Evolutionary conservation across 768 basidiomycete genomes (phyloP).

Genomic region (Auricularia sp.): DNA sequence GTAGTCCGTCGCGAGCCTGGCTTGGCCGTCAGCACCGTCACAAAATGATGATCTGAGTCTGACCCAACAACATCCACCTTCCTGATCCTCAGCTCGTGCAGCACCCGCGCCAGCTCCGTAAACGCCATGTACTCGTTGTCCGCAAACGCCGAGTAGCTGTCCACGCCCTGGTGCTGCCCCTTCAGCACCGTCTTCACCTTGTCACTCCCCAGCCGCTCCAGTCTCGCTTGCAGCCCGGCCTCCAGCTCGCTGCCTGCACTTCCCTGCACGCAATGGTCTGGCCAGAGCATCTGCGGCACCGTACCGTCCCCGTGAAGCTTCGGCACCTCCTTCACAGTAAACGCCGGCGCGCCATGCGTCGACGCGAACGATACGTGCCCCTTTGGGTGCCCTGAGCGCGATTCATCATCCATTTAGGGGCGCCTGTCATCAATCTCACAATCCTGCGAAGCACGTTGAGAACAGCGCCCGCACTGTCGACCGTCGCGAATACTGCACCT

Average conservation of each 20-base stretch:
- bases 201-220: constrained; percentile 21
- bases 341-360: constrained; percentile 33
- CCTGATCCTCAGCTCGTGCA: constrained; percentile 35
- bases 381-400: constrained; percentile 24
- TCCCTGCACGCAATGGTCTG: constrained; percentile 63
- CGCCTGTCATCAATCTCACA: constrained; percentile 12
- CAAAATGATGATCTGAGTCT: neutral
- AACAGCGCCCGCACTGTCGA: neutral
- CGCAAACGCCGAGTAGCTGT: constrained; percentile 75
- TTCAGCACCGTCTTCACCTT: constrained; percentile 19
- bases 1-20: constrained; percentile 58
- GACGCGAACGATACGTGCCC: constrained; percentile 65
- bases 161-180: constrained; percentile 48
- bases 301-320: constrained; percentile 13
- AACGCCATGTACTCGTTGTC: constrained; percentile 41
- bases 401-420: neutral
- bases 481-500: constrained; percentile 17
- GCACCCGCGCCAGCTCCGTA: constrained; percentile 36
- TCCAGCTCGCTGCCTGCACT: constrained; percentile 54
- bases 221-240: constrained; percentile 37
- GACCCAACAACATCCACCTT: constrained; percentile 50
- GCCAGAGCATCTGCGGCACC: constrained; percentile 60
- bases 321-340: constrained; percentile 27
- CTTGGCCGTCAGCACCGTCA: neutral
- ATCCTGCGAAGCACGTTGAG: constrained; percentile 18